Evolutionary conservation across 441 rosid species (phyloP).

Genomic region (Capsella rubella): DNA sequence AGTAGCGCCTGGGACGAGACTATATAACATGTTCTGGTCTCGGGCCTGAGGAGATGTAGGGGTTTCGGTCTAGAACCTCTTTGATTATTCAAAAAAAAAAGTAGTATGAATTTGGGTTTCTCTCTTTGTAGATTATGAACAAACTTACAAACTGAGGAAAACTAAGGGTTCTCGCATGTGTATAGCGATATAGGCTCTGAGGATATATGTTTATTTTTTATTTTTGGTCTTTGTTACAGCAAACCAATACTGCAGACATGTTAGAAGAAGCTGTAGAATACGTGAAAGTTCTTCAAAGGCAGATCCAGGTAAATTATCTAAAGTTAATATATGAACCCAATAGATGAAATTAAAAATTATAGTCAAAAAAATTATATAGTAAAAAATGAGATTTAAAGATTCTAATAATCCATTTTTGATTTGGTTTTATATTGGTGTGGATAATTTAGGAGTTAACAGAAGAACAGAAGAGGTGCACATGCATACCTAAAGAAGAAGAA

Average conservation of each 20-base stretch:
- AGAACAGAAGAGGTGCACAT: constrained; percentile 70
- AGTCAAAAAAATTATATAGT: background rate
- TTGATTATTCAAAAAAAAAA: too few species aligned
- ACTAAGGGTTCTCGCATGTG: background rate
- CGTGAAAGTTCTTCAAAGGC: constrained; percentile 75
- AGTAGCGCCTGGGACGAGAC: too few species aligned
- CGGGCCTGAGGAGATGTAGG: too few species aligned
- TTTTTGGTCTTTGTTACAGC: constrained; percentile 63
- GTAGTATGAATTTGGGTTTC: background rate
- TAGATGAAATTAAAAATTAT: background rate
- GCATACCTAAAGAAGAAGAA: constrained; percentile 61
- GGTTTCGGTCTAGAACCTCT: too few species aligned
- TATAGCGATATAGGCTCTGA: background rate
- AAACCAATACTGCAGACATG: constrained; percentile 90
- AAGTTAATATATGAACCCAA: background rate
- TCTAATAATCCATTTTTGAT: background rate
- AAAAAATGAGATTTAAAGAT: background rate
- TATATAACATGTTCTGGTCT: too few species aligned
- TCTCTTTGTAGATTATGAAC: background rate
- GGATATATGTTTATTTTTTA: background rate
- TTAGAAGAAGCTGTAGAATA: constrained; percentile 84
- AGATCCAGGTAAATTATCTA: constrained; percentile 63
- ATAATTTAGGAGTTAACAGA: constrained; percentile 70
- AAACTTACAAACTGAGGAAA: background rate
- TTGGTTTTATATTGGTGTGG: constrained; percentile 28